phyloP scores from a whole-genome alignment of 2,329 filamentous ascomycete species.

The Keithomyces neogunnii region DNA sequence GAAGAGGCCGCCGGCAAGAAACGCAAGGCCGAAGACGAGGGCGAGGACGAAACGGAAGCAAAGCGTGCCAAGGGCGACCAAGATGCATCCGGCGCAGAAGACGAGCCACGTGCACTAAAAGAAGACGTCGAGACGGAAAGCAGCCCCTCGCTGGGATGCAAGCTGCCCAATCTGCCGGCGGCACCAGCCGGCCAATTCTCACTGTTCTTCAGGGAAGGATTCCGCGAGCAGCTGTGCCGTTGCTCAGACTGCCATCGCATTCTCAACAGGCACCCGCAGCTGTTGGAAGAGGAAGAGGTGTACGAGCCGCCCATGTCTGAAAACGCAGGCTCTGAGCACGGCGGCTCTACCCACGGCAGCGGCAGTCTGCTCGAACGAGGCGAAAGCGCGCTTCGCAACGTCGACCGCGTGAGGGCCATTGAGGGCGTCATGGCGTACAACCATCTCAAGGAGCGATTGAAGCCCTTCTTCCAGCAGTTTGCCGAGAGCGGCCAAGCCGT shows the following conservation, averaged over 20 bases:
- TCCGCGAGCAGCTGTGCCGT: slow-evolving; percentile 75
- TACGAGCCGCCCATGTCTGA: slow-evolving; percentile 88
- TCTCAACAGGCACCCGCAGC: slow-evolving; percentile 63
- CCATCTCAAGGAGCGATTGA: slow-evolving; percentile 90
- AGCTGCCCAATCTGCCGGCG: slow-evolving; percentile 49
- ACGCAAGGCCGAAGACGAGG: slow-evolving; percentile 54
- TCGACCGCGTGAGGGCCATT: slow-evolving; percentile 88
- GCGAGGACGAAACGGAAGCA: slow-evolving; percentile 22
- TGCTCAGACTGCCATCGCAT: slow-evolving; percentile 73
- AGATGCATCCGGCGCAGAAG: neutral
- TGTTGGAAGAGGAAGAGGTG: slow-evolving; percentile 87
- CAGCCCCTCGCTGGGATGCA: slow-evolving; percentile 37
- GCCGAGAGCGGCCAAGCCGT: slow-evolving; percentile 85
- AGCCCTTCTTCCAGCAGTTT: slow-evolving; percentile 87
- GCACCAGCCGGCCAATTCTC: slow-evolving; percentile 57
- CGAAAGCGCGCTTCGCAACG: slow-evolving; percentile 82
- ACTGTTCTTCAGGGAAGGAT: slow-evolving; percentile 71
- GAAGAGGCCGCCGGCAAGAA: slow-evolving; percentile 41
- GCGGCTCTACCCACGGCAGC: slow-evolving; percentile 57
- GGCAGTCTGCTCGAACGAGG: slow-evolving; percentile 83
- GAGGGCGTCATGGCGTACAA: slow-evolving; percentile 99
- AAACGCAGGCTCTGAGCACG: slow-evolving; percentile 42
- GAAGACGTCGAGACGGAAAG: slow-evolving; percentile 2
- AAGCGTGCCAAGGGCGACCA: slow-evolving; percentile 47
- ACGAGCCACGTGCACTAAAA: neutral